These are phyloP conservation scores for Collybiopsis luxurians DNA, from an alignment of 768 basidiomycete species.

Conservation along the genomic window DNA sequence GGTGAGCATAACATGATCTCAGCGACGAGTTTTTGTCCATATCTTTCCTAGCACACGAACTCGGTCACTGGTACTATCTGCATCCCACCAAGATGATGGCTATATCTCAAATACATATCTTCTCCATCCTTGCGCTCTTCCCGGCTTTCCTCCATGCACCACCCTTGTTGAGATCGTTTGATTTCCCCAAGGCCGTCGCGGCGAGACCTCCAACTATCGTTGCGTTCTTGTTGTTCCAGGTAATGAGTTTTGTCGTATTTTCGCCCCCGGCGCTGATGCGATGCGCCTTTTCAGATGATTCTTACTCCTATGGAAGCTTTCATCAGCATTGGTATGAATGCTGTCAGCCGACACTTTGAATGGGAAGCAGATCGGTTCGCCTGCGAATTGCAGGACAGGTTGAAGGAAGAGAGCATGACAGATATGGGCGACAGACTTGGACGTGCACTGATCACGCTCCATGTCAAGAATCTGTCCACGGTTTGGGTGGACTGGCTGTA, in stretches of 20 bases:
- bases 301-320: conserved; percentile 77
- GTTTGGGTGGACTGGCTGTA: conserved; percentile 94
- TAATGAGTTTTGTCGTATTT: background rate
- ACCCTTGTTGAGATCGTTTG: conserved; percentile 76
- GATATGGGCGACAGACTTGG: conserved; percentile 88
- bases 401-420: conserved; percentile 55
- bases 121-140: conserved; percentile 82
- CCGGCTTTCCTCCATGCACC: conserved; percentile 86
- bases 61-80: conserved; percentile 93
- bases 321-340: conserved; percentile 73
- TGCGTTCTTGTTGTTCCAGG: conserved; percentile 86
- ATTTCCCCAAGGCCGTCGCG: conserved; percentile 66
- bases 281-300: conserved; percentile 54
- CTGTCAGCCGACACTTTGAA: conserved; percentile 82
- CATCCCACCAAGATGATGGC: conserved; percentile 89
- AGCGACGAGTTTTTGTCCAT: background rate
- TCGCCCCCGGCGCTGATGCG: background rate
- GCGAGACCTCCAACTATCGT: conserved; percentile 75
- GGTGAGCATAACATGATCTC: conserved; percentile 26
- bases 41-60: conserved; percentile 74
- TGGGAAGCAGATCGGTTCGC: conserved; percentile 93
- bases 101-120: conserved; percentile 85
- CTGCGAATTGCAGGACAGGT: conserved; percentile 59
- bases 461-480: conserved; percentile 89
- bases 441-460: conserved; percentile 78